Conservation (phyloP, 306 rosid genomes). For the Sicyos baderoa region DNA sequence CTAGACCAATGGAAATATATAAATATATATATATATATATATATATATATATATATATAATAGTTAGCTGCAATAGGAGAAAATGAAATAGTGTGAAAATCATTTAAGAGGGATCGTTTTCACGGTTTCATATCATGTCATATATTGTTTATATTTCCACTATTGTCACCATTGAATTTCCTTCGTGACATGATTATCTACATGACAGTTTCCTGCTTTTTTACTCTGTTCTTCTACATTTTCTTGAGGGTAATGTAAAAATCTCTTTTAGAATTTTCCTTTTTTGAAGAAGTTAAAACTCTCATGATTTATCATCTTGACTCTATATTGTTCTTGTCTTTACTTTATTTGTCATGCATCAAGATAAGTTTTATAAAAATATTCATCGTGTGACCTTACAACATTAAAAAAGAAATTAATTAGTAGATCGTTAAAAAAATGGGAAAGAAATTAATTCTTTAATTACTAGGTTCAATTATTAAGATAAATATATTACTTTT, state of each 20-base stretch:
- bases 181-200: neutral
- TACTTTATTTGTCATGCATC: too few species aligned
- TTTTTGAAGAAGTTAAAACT: neutral
- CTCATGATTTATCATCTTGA: too few species aligned
- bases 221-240: neutral
- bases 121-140: constrained; percentile 2
- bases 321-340: too few species aligned
- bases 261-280: neutral
- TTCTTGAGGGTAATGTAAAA: neutral
- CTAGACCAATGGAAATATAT: constrained; percentile 2
- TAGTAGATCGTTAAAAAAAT: too few species aligned
- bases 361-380: too few species aligned
- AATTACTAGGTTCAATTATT: too few species aligned
- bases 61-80: neutral
- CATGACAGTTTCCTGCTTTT: neutral
- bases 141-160: neutral
- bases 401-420: too few species aligned
- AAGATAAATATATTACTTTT: too few species aligned
- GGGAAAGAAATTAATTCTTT: too few species aligned
- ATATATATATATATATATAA: too few species aligned
- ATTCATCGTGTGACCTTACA: too few species aligned
- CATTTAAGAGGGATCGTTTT: neutral
- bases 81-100: neutral
- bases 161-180: neutral
- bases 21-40: too few species aligned